Percentiles rank a stretch among this genome's conserved stretches.
Conservation (phyloP, 2,329 filamentous ascomycete genomes). For the Fusarium robinianum region DNA sequence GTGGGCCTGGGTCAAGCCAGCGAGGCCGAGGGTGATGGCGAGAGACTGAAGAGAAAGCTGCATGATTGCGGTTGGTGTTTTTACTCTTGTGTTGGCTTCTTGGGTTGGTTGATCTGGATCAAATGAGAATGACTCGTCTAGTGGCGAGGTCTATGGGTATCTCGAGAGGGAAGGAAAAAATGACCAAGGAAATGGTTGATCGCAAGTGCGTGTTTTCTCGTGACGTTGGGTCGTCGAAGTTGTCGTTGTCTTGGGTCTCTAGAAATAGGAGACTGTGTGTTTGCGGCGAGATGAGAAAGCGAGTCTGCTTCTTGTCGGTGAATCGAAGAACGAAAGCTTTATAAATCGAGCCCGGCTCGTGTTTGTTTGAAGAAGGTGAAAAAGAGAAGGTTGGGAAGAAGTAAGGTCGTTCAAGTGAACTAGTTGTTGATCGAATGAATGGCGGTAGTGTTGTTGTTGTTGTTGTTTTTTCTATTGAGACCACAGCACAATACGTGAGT, state of each 20-base stretch:
- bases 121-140: conserved; percentile 8
- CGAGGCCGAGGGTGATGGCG: conserved; percentile 48
- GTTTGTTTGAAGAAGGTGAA: too few species aligned
- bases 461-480: too few species aligned
- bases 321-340: conserved; percentile 16
- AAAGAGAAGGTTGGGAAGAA: too few species aligned
- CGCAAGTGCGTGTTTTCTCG: conserved; percentile 8
- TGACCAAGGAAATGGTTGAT: conserved; percentile 5
- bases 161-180: conserved; percentile 4
- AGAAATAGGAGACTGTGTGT: too few species aligned
- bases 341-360: conserved; percentile 21
- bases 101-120: background rate
- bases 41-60: conserved; percentile 44
- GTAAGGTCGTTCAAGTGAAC: conserved; percentile 5
- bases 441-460: too few species aligned
- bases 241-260: conserved; percentile 12
- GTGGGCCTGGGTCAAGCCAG: conserved; percentile 54
- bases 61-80: conserved; percentile 45
- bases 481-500: conserved; percentile 2
- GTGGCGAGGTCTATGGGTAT: conserved; percentile 20
- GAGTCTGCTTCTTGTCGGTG: conserved; percentile 15
- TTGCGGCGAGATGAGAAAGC: conserved; percentile 9
- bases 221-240: conserved; percentile 12
- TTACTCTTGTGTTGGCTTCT: conserved; percentile 4
- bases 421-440: conserved; percentile 28